A percentile compares a stretch with the other conserved stretches of the same genome.
Evolutionary conservation across 768 basidiomycete genomes (phyloP).

Genomic region (Suillus clintonianus): DNA sequence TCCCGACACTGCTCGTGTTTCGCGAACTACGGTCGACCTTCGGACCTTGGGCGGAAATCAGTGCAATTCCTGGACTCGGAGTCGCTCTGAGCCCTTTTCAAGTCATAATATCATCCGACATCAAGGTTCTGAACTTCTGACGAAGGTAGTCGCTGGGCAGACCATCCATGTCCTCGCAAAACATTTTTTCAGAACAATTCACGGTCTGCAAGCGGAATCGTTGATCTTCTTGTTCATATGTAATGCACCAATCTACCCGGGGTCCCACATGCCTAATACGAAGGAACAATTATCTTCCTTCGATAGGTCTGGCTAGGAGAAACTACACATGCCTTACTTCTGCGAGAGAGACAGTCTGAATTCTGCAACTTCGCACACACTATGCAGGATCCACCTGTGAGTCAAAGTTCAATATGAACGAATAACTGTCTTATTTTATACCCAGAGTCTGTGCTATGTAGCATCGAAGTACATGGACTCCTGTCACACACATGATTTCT

Average conservation of each 20-base stretch:
- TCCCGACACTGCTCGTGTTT: conserved; percentile 57
- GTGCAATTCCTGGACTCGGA: background rate
- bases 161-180: conserved; percentile 14
- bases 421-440: background rate
- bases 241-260: background rate
- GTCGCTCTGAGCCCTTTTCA: background rate
- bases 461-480: background rate
- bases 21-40: conserved; percentile 47
- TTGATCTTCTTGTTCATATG: no score
- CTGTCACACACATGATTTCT: background rate
- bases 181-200: conserved; percentile 4
- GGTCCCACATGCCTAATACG: background rate
- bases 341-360: background rate
- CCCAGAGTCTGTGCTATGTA: background rate
- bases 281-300: no score
- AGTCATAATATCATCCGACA: background rate
- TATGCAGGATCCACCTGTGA: background rate
- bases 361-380: background rate
- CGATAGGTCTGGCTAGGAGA: no score
- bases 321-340: background rate
- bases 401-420: background rate
- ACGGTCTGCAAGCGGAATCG: background rate
- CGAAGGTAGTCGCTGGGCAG: conserved; percentile 27
- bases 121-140: conserved; percentile 16
- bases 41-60: conserved; percentile 5